Conservation (phyloP, 2,329 filamentous ascomycete genomes). For the Gaeumannomyces sp. region DNA sequence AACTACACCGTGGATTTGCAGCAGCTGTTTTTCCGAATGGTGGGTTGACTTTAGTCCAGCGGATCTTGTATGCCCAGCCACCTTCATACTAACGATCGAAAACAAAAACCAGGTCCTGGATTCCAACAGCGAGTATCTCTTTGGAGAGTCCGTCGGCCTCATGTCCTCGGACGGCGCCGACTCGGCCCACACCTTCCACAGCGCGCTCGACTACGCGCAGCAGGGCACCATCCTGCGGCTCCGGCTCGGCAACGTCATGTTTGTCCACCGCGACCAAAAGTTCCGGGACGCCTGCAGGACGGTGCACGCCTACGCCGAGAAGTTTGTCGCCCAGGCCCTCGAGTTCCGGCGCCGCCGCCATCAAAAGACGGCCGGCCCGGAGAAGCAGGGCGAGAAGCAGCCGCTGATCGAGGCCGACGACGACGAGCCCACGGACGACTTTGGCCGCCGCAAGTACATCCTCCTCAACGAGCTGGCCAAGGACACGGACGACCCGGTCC, state of each 20-base stretch:
- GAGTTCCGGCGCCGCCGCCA: no score
- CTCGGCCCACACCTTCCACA: slow-evolving; percentile 37
- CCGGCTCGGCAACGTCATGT: slow-evolving; percentile 24
- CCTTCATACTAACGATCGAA: neutral
- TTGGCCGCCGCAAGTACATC: neutral
- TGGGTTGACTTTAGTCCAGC: slow-evolving; percentile 20
- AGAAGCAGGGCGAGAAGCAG: neutral
- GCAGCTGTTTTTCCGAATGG: slow-evolving; percentile 57
- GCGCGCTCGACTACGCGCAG: slow-evolving; percentile 41
- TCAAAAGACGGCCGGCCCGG: no score
- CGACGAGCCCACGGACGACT: neutral
- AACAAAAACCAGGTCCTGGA: slow-evolving; percentile 15
- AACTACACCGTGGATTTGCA: slow-evolving; percentile 52
- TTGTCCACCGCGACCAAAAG: neutral
- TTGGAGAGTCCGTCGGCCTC: slow-evolving; percentile 1
- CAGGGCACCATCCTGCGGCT: slow-evolving; percentile 33
- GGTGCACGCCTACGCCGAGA: slow-evolving; percentile 3
- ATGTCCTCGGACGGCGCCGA: slow-evolving; percentile 23
- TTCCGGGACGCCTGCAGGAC: slow-evolving; percentile 1
- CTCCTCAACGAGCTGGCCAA: slow-evolving; percentile 2
- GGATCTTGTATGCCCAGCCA: no score
- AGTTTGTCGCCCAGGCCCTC: neutral
- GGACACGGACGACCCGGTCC: neutral
- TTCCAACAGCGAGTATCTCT: slow-evolving; percentile 2
- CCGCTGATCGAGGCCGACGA: neutral